Conservation (phyloP, 148 eudicot species). For the Amaranthus hypochondriacus region DNA sequence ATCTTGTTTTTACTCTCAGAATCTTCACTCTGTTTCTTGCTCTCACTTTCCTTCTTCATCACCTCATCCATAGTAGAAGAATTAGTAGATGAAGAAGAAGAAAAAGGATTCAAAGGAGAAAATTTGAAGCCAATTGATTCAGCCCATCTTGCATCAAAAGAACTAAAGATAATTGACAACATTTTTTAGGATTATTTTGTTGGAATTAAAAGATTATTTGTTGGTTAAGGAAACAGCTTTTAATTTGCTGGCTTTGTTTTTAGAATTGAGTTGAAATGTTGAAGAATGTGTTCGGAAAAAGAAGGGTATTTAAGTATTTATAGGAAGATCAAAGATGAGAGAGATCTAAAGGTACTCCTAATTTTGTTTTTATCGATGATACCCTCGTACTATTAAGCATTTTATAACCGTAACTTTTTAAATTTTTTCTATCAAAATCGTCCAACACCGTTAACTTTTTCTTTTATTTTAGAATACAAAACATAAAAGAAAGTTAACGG, state of each 20-base stretch:
- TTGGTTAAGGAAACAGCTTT: no score
- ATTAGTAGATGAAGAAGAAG: not conserved
- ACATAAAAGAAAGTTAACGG: no score
- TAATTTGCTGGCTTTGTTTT: no score
- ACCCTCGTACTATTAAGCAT: no score
- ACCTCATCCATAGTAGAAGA: not conserved
- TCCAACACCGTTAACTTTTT: no score
- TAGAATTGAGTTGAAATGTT: not conserved
- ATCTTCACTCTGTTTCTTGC: not conserved
- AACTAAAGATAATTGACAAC: slow-evolving; percentile 44
- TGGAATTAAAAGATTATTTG: not conserved
- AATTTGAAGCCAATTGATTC: slow-evolving; percentile 35
- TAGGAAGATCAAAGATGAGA: not conserved
- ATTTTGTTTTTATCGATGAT: no score
- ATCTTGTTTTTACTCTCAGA: not conserved
- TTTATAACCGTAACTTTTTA: no score
- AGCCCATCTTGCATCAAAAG: slow-evolving; percentile 38
- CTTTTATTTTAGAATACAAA: no score
- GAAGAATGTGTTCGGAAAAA: not conserved
- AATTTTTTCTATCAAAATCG: no score
- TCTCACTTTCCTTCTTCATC: not conserved
- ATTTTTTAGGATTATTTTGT: slow-evolving; percentile 6
- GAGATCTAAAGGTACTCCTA: no score
- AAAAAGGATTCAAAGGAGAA: not conserved
- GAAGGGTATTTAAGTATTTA: not conserved